Evolutionary conservation across 352 stramenopile genomes (phyloP), one percentile per base, ranked within the genome.

Genomic region (Globisporangium parvum): DNA sequence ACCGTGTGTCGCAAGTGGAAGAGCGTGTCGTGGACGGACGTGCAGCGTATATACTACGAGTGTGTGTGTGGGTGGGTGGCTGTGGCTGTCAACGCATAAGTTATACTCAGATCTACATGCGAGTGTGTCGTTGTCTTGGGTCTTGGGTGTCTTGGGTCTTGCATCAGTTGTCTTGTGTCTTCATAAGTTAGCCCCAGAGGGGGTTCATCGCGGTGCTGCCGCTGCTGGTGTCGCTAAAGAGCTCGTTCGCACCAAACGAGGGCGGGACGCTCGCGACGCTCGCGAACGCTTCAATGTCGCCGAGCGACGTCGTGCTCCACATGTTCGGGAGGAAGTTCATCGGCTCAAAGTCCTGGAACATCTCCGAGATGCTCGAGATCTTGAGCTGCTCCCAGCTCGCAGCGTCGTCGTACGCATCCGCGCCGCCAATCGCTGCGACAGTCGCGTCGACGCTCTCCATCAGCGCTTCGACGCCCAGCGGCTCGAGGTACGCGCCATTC

Each of bases 241-340:
- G 62, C 58, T 80, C 69, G 35, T 74, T 67, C 41, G 59, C 62
- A 45, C 59, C 64, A 23, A 47, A 53, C 31, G 58, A 42, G 9
- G 40, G 48, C 20, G 49, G 24, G 12, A 28, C 47, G 2, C 14
- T 10, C 11, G 48, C 28, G n/a, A n/a, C 48, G 48, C 48, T 24
- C 12, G 65, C 60, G 46, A 80, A 61, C 45, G 69, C 63, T 40
- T 80, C 57, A n/a, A 63, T 41, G 57, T 62, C 56, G 33, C 52
- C 72, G 15, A 82, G 65, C 51, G 72, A 82, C 49, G 74, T 76
- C 33, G 72, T 79, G 52, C 72, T 82, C 72, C 72, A 82, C 65
- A 75, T 73, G 14, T 73, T 54, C 12, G 72, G 65, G 4, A 60
- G 9, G 11, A 73, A 64, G n/a, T 57, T 59, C 54, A 62, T 60